These are phyloP conservation scores for Chaetomium tenue DNA, from an alignment of 495 filamentous ascomycete species.

Conservation along the genomic window DNA sequence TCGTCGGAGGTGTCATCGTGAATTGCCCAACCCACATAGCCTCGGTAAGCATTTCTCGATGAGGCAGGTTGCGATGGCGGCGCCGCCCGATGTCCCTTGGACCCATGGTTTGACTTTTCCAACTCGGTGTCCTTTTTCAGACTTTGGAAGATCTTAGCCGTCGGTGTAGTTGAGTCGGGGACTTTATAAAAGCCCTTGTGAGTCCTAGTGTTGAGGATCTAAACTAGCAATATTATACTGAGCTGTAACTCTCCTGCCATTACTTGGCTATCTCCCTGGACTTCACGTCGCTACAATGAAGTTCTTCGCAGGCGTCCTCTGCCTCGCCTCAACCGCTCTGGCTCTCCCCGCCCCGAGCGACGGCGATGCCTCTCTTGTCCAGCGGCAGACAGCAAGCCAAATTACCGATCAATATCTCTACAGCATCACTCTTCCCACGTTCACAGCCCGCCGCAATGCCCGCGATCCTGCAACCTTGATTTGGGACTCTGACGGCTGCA, in stretches of 20 bases:
- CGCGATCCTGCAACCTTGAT: constrained; percentile 33
- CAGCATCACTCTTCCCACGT: constrained; percentile 29
- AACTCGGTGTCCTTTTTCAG: constrained; percentile 14
- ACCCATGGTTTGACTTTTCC: neutral
- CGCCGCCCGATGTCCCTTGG: neutral
- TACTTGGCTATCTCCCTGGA: neutral
- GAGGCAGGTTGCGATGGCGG: constrained; percentile 18
- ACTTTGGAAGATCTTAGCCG: neutral
- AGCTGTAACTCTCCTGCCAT: neutral
- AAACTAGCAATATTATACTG: neutral
- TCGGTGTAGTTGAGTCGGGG: no score
- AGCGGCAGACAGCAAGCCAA: constrained; percentile 18
- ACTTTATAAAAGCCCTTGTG: neutral
- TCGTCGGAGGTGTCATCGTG: constrained; percentile 15
- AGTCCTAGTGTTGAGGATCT: neutral
- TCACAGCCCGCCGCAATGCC: constrained; percentile 31
- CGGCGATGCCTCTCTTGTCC: neutral
- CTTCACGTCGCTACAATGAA: constrained; percentile 31
- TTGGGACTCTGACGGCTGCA: constrained; percentile 46
- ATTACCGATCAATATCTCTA: constrained; percentile 43
- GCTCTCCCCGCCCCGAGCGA: constrained; percentile 24
- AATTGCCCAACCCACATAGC: neutral
- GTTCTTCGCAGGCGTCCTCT: constrained; percentile 27
- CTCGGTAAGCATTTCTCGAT: constrained; percentile 19
- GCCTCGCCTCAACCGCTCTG: constrained; percentile 23